phyloP scores from a whole-genome alignment of 768 basidiomycete genomes.

The Podaxis sp. region DNA sequence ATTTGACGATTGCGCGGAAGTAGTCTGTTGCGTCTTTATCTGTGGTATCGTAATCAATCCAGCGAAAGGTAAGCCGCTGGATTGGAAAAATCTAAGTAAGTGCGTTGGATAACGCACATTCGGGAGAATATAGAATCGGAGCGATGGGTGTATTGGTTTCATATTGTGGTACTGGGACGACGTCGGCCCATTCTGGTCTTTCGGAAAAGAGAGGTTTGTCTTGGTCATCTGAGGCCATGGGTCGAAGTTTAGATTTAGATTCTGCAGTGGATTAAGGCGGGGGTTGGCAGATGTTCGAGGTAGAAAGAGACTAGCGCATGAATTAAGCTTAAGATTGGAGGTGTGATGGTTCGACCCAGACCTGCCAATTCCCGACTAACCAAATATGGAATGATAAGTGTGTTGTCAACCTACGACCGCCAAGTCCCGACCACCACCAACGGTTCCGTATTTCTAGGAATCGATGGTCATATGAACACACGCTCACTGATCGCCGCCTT shows the following conservation, averaged over 20 bases:
- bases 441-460: no score
- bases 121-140: slow-evolving; percentile 85
- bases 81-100: background rate
- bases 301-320: background rate
- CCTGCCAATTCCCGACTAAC: no score
- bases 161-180: slow-evolving; percentile 77
- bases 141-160: slow-evolving; percentile 79
- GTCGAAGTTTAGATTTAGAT: background rate
- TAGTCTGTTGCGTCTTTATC: slow-evolving; percentile 93
- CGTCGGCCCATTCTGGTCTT: slow-evolving; percentile 75
- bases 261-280: background rate
- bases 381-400: no score
- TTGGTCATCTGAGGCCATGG: slow-evolving; percentile 1
- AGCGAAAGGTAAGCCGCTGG: background rate
- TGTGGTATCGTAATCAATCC: slow-evolving; percentile 27
- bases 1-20: slow-evolving; percentile 81
- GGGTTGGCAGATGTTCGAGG: background rate
- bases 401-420: no score
- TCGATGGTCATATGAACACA: no score
- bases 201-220: slow-evolving; percentile 49
- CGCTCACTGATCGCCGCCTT: no score
- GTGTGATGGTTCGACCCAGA: background rate
- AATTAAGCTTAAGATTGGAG: background rate
- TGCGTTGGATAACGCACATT: slow-evolving; percentile 59
- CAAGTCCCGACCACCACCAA: no score